phyloP scores from a whole-genome alignment of 495 filamentous ascomycete genomes.

The Tuber aestivum region DNA sequence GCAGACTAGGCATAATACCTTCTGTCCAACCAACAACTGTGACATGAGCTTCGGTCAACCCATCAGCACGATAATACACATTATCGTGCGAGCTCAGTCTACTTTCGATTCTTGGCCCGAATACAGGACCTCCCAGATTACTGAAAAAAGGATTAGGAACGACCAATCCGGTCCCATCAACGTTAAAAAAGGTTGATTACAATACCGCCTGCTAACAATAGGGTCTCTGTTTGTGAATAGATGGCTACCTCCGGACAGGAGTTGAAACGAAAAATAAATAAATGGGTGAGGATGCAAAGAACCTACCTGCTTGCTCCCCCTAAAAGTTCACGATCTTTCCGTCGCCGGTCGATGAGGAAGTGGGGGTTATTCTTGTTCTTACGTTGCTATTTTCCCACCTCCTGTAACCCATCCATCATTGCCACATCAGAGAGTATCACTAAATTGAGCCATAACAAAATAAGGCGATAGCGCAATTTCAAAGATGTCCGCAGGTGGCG shows the following conservation, averaged over 20 bases:
- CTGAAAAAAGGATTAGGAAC: neutral
- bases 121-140: conserved; percentile 7
- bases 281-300: conserved; percentile 13
- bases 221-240: conserved; percentile 26
- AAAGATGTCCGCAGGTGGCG: neutral
- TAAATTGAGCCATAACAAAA: conserved; percentile 3
- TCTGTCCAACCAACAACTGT: conserved; percentile 3
- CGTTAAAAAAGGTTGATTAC: conserved; percentile 30
- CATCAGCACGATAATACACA: conserved; percentile 9
- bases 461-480: neutral
- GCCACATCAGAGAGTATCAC: conserved; percentile 16
- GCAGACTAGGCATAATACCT: conserved; percentile 9
- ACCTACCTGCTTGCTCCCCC: conserved; percentile 16
- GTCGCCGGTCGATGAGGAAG: conserved; percentile 6
- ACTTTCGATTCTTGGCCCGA: conserved; percentile 12
- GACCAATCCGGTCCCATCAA: conserved; percentile 13
- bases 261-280: neutral
- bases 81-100: conserved; percentile 15
- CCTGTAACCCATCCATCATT: conserved; percentile 3
- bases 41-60: conserved; percentile 1
- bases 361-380: neutral
- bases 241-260: conserved; percentile 12
- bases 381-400: neutral
- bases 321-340: conserved; percentile 28
- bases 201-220: conserved; percentile 29